Evolutionary conservation across 2,329 filamentous ascomycete genomes (phyloP).

Genomic region (Ascosphaera acerosa): DNA sequence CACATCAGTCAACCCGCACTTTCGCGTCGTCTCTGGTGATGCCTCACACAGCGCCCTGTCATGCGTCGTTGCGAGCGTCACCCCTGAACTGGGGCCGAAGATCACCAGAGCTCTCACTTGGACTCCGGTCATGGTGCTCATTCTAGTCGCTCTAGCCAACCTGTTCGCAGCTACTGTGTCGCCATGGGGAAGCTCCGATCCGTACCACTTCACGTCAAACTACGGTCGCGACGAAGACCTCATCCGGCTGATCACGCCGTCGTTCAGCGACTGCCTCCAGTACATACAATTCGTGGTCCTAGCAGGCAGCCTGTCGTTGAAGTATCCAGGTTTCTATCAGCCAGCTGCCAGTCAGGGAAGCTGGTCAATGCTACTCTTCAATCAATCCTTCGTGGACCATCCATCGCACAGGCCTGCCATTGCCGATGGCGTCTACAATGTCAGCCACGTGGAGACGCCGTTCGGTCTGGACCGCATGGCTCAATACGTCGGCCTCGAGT

Average conservation of each 20-base stretch:
- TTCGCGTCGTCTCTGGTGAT: constrained; percentile 56
- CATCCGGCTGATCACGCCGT: constrained; percentile 74
- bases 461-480: constrained; percentile 60
- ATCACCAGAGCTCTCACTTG: constrained; percentile 46
- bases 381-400: constrained; percentile 58
- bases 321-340: constrained; percentile 86
- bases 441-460: constrained; percentile 32
- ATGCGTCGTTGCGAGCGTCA: constrained; percentile 61
- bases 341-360: constrained; percentile 66
- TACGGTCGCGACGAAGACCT: constrained; percentile 86
- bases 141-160: constrained; percentile 60
- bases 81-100: constrained; percentile 49
- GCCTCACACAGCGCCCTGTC: constrained; percentile 35
- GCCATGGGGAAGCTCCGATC: constrained; percentile 75
- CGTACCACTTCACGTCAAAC: constrained; percentile 94
- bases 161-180: constrained; percentile 66
- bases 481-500: constrained; percentile 58
- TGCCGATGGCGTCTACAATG: constrained; percentile 65
- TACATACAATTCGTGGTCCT: constrained; percentile 86
- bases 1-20: constrained; percentile 47
- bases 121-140: constrained; percentile 50
- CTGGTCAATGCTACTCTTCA: constrained; percentile 86
- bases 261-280: constrained; percentile 88
- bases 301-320: constrained; percentile 62
- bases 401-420: constrained; percentile 39